Base-by-base conservation (phyloP, 1,284 basidiomycete genomes). In the Serendipita sp. region DNA sequence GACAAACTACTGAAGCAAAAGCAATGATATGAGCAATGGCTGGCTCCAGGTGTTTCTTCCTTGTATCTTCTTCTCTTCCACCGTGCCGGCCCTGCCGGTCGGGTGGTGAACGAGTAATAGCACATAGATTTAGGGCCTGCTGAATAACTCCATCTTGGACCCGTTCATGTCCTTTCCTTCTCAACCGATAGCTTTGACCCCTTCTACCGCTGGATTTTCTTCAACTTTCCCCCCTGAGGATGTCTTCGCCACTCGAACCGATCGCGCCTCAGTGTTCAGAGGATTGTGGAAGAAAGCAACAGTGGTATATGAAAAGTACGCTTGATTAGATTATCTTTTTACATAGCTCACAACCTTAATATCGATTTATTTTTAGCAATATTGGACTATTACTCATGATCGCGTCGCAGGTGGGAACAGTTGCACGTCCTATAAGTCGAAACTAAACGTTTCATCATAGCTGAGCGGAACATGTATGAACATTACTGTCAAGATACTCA, bases 401-500 rank as follows among this genome's bases (percentile, higher is more conserved):
- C 8, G 53, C 53, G 26, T 58, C 53, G 26, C 53, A 58, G 30
- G 53, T 58, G 30, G 30, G 17, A 22, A n/a, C 30, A 10, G 8
- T n/a, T 26, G 30, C 34, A 58, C 53, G 26, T n/a, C 8, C 8
- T 58, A 12, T 4, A n/a, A 58, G n/a, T 35, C 4, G 12, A 58
- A 58, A 58, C 22, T n/a, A 22, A 34, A 58, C 53, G 1, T 22
- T 17, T 10, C 30, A 12, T 53, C 10, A 2, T 58, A 58, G 53
- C 32, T 58, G 17, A 26, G 53, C 53, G 53, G 15, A 30, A 58
- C 53, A 58, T n/a, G 53, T 30, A 83, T 83, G 78, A 81, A 81
- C 64, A 76, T 82, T 1, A 75, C 76, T 22, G 84, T 85, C 63
- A 87, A 87, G 72, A 76, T 76, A 62, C 70, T 87, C 66, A 80